Base-by-base conservation (phyloP, 1,284 basidiomycete species). In the Earliella scabrosa region DNA sequence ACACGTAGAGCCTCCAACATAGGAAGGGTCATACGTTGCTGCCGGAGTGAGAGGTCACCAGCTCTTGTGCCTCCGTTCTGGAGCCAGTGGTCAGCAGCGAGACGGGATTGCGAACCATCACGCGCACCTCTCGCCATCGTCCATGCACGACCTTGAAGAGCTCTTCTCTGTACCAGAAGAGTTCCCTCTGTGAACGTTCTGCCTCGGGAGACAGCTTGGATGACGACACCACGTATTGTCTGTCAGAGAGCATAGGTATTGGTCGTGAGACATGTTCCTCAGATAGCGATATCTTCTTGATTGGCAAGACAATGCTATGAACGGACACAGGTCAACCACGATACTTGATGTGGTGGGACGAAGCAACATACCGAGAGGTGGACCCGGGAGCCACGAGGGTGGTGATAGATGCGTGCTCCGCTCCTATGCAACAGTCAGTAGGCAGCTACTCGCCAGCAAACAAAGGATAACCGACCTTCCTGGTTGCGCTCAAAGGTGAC, bases 111-210 rank as follows among this genome's bases (percentile, higher is more conserved):
- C 7, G 49, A 38, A 29, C 24, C 34, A 9, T 16, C 27, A 24
- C 38, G 54, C 79, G 59, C 57, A 92, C 93, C 82, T 98, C 95
- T 66, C 81, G 83, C 96, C 96, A 98, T 13, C 76, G 78, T 9
- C 88, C 89, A 18, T 74, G 76, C 6, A 97, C 71, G 40, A 77
- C 75, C 39, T 82, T 82, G 64, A 97, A 83, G 11, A 98, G 75
- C 60, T 88, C 85, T 69, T 98, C 92, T 27, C 95, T 82, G 68
- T 95, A 96, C 97, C 96, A 98, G 75, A 98, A 98, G 14, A 95
- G 71, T 66, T 93, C 88, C 32, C 87, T 80, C 64, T 91, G 87
- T 9, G 77, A 68, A 35, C 75, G 77, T 58, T 88, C 81, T 65
- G 93, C 88, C 39, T 73, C 73, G 4, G 75, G 70, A 1, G 86